These are phyloP conservation scores for Danielozyma ontarioensis DNA, from an alignment of 805 yeast genomes.

Conservation along the genomic window DNA sequence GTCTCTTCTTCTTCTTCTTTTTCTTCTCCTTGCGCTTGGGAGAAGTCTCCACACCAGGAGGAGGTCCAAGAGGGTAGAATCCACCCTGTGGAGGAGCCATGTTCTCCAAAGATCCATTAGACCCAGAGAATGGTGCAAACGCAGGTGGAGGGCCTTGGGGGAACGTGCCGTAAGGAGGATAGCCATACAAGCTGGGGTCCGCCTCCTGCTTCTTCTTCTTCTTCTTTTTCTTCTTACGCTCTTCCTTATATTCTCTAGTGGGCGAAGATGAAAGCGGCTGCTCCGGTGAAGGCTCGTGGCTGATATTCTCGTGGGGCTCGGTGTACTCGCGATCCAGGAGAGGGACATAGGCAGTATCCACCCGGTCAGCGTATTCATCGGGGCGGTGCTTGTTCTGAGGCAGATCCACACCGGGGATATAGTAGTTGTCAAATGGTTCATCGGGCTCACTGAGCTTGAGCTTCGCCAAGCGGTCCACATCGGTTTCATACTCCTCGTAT, in stretches of 20 bases:
- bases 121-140: not conserved
- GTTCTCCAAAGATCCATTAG: not conserved
- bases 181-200: not conserved
- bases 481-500: slow-evolving; percentile 17
- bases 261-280: too few relatives aligned
- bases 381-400: too few relatives aligned
- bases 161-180: not conserved
- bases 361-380: too few relatives aligned
- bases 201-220: not conserved
- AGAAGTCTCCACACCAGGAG: not conserved
- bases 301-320: not conserved
- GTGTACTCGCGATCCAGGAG: too few relatives aligned
- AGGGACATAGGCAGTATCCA: not conserved
- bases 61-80: not conserved
- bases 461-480: slow-evolving; percentile 10
- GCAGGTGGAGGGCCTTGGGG: not conserved
- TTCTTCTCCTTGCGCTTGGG: slow-evolving; percentile 2
- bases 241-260: not conserved
- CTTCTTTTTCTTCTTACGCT: not conserved
- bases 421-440: slow-evolving; percentile 25
- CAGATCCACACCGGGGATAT: slow-evolving; percentile 10
- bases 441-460: slow-evolving; percentile 5
- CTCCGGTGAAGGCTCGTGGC: too few relatives aligned
- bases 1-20: slow-evolving; percentile 11
- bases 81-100: too few relatives aligned